Base-by-base conservation (phyloP, 805 yeast species). In the Sugiyamaella chiloensis region DNA sequence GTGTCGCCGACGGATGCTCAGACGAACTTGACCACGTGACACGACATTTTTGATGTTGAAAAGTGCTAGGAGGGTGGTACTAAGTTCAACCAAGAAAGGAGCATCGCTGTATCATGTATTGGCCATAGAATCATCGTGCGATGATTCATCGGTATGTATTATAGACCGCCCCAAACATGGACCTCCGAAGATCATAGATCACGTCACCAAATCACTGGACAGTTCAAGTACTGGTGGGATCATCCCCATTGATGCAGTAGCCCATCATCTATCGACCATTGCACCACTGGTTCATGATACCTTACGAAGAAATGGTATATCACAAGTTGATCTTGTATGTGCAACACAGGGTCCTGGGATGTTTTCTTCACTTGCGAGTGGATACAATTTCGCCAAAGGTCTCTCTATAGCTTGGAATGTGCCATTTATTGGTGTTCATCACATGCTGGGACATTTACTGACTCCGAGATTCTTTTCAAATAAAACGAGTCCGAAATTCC, bases 321-420 rank as follows among this genome's bases (percentile, higher is more conserved):
- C 16, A 3, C 40, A 65, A 71, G 57, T 63, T 0, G 96, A 87
- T 61, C 61, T 93, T 40, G 76, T 93, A 1, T 85, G 96, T 63
- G 96, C 84, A 3, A 93, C 99, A 0, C 70, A 96, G 55, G 99
- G 99, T 0, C 99, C 99, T 0, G 99, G 99, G 0, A 88, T 93
- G 96, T 78, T 81, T 6, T 96, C 97, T 0, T 84, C 95, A 0
- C 70, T 93, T 11, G 76, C 87, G 7, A 83, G 87, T 0, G 95
- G 97, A 1, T 70, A 85, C 20, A 93, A 86, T 59, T 66, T 87
- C 34, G 96, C 95, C 0, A 85, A 87, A 58, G 99, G 98, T 0
- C 68, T 93, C 9, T 70, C 89, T 1, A 67, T 85, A 0, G 97
- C 90, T 0, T 85, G 88, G 84, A 64, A 75, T 11, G 75, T 71